These are phyloP conservation scores for Uncinocarpus reesii DNA, from an alignment of 2,329 filamentous ascomycete species.

Conservation along the genomic window DNA sequence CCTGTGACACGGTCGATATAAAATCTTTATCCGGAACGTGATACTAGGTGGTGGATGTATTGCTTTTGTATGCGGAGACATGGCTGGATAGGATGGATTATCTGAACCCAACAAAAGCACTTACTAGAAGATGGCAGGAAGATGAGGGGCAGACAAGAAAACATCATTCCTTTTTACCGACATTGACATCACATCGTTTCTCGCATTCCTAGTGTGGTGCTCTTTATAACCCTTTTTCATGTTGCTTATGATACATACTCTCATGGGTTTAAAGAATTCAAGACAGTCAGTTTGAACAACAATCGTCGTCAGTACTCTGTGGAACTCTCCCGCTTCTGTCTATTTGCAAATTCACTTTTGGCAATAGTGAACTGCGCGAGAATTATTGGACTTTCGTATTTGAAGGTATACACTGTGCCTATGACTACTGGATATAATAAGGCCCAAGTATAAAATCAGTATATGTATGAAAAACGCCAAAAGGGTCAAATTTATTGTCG, in stretches of 20 bases:
- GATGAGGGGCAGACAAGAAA: constrained; percentile 4
- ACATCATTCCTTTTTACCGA: not conserved
- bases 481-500: not conserved
- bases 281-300: constrained; percentile 6
- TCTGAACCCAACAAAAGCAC: not conserved
- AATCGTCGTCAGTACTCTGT: no score
- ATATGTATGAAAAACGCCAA: no score
- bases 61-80: not conserved
- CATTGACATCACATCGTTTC: not conserved
- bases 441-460: no score
- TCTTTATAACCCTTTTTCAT: not conserved
- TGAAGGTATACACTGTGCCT: no score
- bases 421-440: no score
- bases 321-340: no score
- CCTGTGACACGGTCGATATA: not conserved
- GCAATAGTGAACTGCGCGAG: no score
- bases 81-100: not conserved
- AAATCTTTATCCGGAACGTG: not conserved
- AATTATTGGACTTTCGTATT: no score
- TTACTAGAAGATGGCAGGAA: not conserved
- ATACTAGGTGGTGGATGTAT: not conserved
- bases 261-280: constrained; percentile 3
- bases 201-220: not conserved
- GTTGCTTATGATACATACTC: constrained; percentile 11
- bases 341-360: no score